Conservation (phyloP, 768 basidiomycete genomes). For the Tephrocybe sp. region DNA sequence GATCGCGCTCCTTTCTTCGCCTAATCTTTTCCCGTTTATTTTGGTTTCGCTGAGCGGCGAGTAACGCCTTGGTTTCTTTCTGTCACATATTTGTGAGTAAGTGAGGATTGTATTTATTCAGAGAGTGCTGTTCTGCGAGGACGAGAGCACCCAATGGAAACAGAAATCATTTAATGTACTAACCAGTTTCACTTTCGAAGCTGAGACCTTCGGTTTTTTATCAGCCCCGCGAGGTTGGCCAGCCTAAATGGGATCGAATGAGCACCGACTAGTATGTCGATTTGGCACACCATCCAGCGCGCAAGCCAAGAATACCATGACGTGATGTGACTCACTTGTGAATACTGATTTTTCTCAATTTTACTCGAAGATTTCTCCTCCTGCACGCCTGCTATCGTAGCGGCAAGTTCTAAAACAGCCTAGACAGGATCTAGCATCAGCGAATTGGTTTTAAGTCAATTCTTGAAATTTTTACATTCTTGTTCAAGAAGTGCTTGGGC, state of each 20-base stretch:
- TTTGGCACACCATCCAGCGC: neutral
- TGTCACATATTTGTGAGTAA: neutral
- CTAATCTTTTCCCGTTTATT: slow-evolving; percentile 9
- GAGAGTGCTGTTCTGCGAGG: too few relatives aligned
- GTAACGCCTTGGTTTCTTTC: slow-evolving; percentile 15
- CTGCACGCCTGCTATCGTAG: slow-evolving; percentile 13
- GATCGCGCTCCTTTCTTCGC: neutral
- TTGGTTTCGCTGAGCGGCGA: slow-evolving; percentile 8
- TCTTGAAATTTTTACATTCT: slow-evolving; percentile 4
- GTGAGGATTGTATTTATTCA: neutral
- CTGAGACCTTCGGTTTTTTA: slow-evolving; percentile 11
- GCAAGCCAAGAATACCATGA: neutral
- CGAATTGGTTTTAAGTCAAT: neutral
- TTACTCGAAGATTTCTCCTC: slow-evolving; percentile 11
- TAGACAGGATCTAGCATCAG: neutral
- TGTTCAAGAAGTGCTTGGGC: slow-evolving; percentile 12
- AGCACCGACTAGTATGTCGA: neutral
- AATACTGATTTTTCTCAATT: slow-evolving; percentile 8
- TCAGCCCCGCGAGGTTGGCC: slow-evolving; percentile 5
- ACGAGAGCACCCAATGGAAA: too few relatives aligned
- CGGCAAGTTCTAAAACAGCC: slow-evolving; percentile 14
- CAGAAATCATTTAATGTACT: neutral
- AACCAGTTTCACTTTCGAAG: slow-evolving; percentile 16
- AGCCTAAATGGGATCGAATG: slow-evolving; percentile 9
- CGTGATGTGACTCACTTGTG: slow-evolving; percentile 8